Conservation (phyloP, 352 stramenopile genomes). For the Globisporangium okanoganense region DNA sequence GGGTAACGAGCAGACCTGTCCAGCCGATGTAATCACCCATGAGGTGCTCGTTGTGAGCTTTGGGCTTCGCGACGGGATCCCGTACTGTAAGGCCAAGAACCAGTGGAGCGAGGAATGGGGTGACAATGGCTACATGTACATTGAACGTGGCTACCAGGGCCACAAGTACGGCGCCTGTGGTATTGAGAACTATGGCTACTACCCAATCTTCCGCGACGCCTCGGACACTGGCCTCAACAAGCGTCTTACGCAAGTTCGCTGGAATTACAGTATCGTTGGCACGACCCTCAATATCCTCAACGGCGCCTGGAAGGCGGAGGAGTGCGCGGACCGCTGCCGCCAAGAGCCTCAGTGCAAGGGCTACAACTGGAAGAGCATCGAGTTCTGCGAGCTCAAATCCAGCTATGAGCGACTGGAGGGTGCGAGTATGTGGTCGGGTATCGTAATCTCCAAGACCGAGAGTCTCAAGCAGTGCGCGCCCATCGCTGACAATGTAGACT, state of each 20-base stretch:
- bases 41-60: constrained; percentile 31
- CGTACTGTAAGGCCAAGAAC: constrained; percentile 43
- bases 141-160: constrained; percentile 16
- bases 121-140: constrained; percentile 29
- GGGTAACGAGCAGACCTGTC: not conserved
- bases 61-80: constrained; percentile 16
- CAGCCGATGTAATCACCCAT: not conserved
- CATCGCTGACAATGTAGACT: constrained; percentile 18
- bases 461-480: constrained; percentile 5
- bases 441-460: not conserved
- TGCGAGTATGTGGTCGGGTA: not conserved
- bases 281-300: not conserved
- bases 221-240: not conserved
- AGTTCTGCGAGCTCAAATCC: too few relatives aligned
- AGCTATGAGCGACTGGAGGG: too few relatives aligned
- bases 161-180: not conserved
- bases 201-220: constrained; percentile 1
- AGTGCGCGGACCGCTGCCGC: not conserved
- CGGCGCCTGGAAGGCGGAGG: not conserved
- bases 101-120: constrained; percentile 32
- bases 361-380: not conserved
- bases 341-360: not conserved
- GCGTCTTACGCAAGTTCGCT: not conserved
- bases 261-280: not conserved
- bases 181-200: not conserved